Conservation (phyloP, 2,329 filamentous ascomycete species). For the Alternaria viburni region DNA sequence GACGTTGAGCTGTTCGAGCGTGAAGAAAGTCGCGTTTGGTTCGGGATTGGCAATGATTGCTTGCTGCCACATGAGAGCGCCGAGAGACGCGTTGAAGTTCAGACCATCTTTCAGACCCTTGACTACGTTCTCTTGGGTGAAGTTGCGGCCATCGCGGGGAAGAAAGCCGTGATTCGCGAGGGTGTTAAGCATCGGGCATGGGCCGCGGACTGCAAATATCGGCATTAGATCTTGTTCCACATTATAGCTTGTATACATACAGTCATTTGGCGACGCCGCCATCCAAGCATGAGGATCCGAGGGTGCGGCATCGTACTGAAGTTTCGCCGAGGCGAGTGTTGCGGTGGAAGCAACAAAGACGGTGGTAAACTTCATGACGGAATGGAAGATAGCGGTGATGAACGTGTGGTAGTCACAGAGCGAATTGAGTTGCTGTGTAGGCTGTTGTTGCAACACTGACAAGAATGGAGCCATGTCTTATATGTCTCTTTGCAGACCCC, state of each 20-base stretch:
- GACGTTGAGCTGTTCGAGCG: slow-evolving; percentile 51
- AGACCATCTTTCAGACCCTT: slow-evolving; percentile 50
- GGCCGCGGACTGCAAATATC: slow-evolving; percentile 27
- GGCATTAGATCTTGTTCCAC: background rate
- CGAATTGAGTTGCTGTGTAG: background rate
- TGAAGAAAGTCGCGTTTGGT: slow-evolving; percentile 39
- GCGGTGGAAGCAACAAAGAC: background rate
- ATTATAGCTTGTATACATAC: background rate
- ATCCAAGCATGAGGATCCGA: slow-evolving; percentile 25
- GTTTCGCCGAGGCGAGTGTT: slow-evolving; percentile 10
- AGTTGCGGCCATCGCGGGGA: slow-evolving; percentile 41
- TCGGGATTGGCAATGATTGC: slow-evolving; percentile 46
- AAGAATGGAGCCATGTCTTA: background rate
- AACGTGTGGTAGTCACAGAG: background rate
- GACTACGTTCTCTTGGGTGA: slow-evolving; percentile 46
- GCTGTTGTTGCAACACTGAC: background rate
- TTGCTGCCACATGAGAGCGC: slow-evolving; percentile 51
- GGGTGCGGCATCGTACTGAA: slow-evolving; percentile 3
- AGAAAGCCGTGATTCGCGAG: slow-evolving; percentile 47
- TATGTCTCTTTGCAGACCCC: background rate
- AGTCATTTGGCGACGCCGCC: slow-evolving; percentile 20
- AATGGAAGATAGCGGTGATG: too few relatives aligned
- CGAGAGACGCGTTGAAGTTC: slow-evolving; percentile 53
- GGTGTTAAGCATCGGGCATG: slow-evolving; percentile 45
- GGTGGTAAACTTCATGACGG: slow-evolving; percentile 1